Base-by-base conservation (phyloP, 371 early-diverging fungal genomes). In the Syncephalastrum sp. region DNA sequence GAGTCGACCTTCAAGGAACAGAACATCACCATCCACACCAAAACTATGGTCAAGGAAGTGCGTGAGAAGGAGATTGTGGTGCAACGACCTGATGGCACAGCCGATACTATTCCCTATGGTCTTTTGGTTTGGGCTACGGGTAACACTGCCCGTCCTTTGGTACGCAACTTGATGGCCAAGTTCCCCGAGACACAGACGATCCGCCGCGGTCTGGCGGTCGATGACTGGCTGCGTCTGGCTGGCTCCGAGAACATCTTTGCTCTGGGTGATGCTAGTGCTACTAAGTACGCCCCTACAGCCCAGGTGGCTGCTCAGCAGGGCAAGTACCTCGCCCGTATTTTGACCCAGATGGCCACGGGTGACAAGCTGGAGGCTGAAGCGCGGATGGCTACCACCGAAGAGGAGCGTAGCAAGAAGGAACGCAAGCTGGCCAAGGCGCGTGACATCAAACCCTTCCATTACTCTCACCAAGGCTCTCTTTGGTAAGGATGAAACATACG, bases 221-320 rank as follows among this genome's bases (percentile, higher is more conserved):
- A 96, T 65, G 92, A 94, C 23, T 88, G 81, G 72, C 68, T 96
- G 59, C 77, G 85, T 33, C 85, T 95, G 53, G 75, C 82, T 50
- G 95, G 95, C 24, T 70, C 84, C 2, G 65, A 75, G 4, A 82
- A 82, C 46, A 88, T 94, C 60, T 96, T 85, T 75, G 92, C 90
- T 5, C 68, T 96, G 27, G 97, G 97, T 41, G 97, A 96, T 68
- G 89, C 89, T 57, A 84, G 89, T 10, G 91, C 92, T 5, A 91
- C 94, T 19, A 86, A 87, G 65, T 88, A 81, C 63, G 90, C 94
- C n/a, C 93, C 94, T 17, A 91, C 93, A 43, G 95, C 94, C 15
- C 96, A 96, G 67, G 96, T 96, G 27, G 95, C 96, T n/a, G 83
- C 84, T 48, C 88, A 91, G 58, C 94, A 96, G 66, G 96, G 94